A percentile compares a stretch with the other conserved stretches of the same genome.
These are phyloP conservation scores for Ophiostoma quercus DNA, from an alignment of 2,329 filamentous ascomycete species.

Conservation along the genomic window DNA sequence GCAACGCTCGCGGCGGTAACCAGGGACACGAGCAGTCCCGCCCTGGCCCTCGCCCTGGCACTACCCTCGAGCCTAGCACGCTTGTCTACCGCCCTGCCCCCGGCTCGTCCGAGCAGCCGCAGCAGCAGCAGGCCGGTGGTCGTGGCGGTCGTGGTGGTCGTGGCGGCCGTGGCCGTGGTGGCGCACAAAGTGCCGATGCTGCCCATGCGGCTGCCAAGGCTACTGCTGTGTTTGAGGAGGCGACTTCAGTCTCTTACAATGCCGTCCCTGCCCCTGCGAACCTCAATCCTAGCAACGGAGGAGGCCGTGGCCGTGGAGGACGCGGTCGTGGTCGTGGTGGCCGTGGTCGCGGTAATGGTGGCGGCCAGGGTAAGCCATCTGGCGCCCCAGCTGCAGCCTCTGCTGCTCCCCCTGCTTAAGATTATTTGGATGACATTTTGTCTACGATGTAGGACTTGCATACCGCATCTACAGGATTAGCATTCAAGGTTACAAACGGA, in stretches of 20 bases:
- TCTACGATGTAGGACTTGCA: not conserved
- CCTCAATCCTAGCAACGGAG: conserved; percentile 44
- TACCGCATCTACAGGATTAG: not conserved
- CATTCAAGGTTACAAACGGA: not conserved
- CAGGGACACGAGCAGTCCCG: conserved; percentile 25
- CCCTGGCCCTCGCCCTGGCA: conserved; percentile 30
- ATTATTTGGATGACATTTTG: not conserved
- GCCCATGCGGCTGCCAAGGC: not conserved
- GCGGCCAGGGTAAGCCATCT: conserved; percentile 16
- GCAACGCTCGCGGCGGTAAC: conserved; percentile 32
- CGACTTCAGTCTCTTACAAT: conserved; percentile 41
- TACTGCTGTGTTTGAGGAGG: conserved; percentile 30
- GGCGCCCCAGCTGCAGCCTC: not conserved
- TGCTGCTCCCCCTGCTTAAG: not conserved
- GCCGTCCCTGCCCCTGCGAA: conserved; percentile 57
- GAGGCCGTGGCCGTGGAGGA: conserved; percentile 36
- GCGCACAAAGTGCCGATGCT: conserved; percentile 3
- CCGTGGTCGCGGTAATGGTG: conserved; percentile 37
- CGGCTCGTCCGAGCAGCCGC: conserved; percentile 20
- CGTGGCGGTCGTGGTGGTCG: conserved; percentile 18
- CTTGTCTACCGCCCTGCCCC: conserved; percentile 45
- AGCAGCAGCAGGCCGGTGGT: conserved; percentile 21
- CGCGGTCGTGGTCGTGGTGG: conserved; percentile 38
- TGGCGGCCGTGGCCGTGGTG: conserved; percentile 19
- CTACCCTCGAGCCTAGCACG: conserved; percentile 47